These are phyloP conservation scores for Macrocybe gigantea DNA, from an alignment of 768 basidiomycete genomes.

Conservation along the genomic window DNA sequence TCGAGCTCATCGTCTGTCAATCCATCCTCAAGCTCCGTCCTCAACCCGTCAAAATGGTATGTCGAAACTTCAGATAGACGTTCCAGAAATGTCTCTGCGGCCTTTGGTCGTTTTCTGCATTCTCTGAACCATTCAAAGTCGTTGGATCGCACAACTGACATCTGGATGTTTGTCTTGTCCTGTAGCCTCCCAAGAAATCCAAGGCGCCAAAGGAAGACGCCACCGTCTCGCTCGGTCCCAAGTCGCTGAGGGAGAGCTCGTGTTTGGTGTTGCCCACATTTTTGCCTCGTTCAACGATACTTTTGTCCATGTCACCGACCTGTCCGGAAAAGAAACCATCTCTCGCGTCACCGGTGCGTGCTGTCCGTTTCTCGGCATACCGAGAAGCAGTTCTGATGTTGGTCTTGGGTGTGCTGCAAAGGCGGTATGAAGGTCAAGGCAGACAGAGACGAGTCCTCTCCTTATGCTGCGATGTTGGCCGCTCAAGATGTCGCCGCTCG, in stretches of 20 bases:
- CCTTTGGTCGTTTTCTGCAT: constrained; percentile 2
- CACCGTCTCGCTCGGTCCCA: constrained; percentile 93
- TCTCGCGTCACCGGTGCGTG: constrained; percentile 89
- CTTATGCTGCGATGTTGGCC: constrained; percentile 96
- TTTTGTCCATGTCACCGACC: constrained; percentile 98
- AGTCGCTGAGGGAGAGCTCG: constrained; percentile 92
- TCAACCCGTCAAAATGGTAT: constrained; percentile 32
- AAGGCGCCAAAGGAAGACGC: constrained; percentile 76
- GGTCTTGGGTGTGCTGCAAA: constrained; percentile 14
- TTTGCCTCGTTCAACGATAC: constrained; percentile 99
- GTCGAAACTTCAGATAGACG: constrained; percentile 11
- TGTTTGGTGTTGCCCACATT: constrained; percentile 98
- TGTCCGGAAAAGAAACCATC: constrained; percentile 98
- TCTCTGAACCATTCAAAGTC: constrained; percentile 1
- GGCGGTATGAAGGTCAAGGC: constrained; percentile 99
- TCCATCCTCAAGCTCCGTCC: constrained; percentile 28
- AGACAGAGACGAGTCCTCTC: constrained; percentile 98
- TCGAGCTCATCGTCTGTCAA: constrained; percentile 17
- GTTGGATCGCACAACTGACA: constrained; percentile 50
- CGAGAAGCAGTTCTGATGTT: background rate
- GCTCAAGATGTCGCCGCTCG: constrained; percentile 95
- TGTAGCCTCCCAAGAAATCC: constrained; percentile 78
- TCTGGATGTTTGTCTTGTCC: constrained; percentile 33
- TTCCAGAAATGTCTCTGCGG: background rate
- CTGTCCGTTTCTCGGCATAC: background rate